phyloP scores from a whole-genome alignment of 441 rosid genomes.

The Isatis lusitanica region DNA sequence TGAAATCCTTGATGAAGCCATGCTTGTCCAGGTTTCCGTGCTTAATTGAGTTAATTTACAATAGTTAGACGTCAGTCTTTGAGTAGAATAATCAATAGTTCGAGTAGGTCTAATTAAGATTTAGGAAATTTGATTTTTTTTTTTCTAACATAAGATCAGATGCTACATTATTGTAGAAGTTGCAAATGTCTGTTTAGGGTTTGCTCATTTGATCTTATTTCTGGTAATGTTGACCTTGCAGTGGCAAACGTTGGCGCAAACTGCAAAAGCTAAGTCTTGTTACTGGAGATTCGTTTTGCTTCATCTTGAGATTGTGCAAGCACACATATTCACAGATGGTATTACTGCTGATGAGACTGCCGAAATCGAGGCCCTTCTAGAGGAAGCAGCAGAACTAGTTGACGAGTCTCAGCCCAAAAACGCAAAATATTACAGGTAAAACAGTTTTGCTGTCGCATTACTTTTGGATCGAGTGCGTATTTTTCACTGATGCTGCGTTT shows the following conservation, averaged over 20 bases:
- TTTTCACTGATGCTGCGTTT: background rate
- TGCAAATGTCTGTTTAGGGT: background rate
- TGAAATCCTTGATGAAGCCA: conserved; percentile 80
- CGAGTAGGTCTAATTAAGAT: background rate
- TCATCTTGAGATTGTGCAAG: conserved; percentile 64
- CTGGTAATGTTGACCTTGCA: conserved; percentile 37
- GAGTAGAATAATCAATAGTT: background rate
- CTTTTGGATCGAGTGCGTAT: background rate
- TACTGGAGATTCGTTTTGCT: conserved; percentile 92
- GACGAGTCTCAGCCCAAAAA: conserved; percentile 70
- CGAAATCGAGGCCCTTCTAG: conserved; percentile 75
- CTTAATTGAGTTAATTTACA: conserved; percentile 1
- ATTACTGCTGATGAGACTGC: conserved; percentile 55
- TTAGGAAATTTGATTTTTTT: background rate
- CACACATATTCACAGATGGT: conserved; percentile 57
- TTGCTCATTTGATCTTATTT: background rate
- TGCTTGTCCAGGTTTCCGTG: conserved; percentile 76
- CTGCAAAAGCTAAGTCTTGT: conserved; percentile 68
- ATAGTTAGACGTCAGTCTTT: background rate
- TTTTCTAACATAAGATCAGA: background rate
- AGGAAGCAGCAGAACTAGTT: conserved; percentile 96
- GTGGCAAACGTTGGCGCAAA: conserved; percentile 87
- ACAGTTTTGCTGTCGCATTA: background rate
- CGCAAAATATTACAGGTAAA: conserved; percentile 82
- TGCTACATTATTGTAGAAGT: background rate